Conservation (phyloP, 495 filamentous ascomycete genomes). For the Penicillium antarcticum region DNA sequence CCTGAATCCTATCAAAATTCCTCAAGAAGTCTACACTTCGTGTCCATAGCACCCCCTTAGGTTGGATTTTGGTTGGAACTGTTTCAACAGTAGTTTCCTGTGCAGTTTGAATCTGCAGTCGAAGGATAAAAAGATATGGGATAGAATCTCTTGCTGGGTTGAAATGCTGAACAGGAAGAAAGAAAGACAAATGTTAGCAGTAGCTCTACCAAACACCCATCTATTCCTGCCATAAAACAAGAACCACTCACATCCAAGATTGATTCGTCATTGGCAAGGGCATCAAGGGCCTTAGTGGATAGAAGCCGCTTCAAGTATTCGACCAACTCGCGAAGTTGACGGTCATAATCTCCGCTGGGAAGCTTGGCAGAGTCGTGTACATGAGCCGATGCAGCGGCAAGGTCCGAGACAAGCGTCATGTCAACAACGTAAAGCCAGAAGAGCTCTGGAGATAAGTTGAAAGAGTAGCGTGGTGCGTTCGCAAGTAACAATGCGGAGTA, state of each 20-base stretch:
- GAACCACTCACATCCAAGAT: constrained; percentile 29
- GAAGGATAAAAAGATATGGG: constrained; percentile 40
- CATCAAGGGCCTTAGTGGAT: constrained; percentile 13
- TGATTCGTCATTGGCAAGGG: constrained; percentile 12
- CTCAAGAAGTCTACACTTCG: constrained; percentile 45
- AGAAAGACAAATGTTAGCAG: background rate
- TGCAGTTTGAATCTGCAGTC: constrained; percentile 26
- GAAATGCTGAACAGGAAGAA: constrained; percentile 28
- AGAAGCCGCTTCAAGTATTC: constrained; percentile 19
- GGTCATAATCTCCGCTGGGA: constrained; percentile 26
- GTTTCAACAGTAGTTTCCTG: constrained; percentile 19
- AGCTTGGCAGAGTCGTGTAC: constrained; percentile 4
- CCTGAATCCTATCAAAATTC: constrained; percentile 55
- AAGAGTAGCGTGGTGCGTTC: too few species aligned
- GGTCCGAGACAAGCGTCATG: constrained; percentile 12
- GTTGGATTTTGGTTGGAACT: constrained; percentile 24
- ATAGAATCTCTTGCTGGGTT: constrained; percentile 42
- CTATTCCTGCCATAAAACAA: background rate
- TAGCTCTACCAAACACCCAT: background rate
- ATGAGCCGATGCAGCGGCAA: constrained; percentile 12
- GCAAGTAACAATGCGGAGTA: too few species aligned
- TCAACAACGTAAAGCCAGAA: background rate
- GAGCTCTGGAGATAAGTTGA: background rate
- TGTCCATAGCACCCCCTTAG: constrained; percentile 44
- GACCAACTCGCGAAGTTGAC: constrained; percentile 26